Conservation (phyloP, 495 filamentous ascomycete species). For the Trichodelitschia bisporula region DNA sequence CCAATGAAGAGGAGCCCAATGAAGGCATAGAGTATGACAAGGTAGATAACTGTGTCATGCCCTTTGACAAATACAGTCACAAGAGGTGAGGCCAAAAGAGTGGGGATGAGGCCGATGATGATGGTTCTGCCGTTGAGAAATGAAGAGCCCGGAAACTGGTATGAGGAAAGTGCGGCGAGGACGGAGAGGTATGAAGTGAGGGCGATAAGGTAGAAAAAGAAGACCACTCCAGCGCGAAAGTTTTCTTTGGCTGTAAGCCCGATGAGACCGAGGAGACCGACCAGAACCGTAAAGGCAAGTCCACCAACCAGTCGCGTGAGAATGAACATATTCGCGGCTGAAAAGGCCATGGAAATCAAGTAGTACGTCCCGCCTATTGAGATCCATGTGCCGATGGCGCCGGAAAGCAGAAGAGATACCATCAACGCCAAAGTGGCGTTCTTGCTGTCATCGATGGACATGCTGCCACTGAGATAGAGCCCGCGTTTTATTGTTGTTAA, state of each 20-base stretch:
- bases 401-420: constrained; percentile 28
- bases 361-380: constrained; percentile 33
- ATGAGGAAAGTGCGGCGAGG: constrained; percentile 24
- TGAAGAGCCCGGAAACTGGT: constrained; percentile 27
- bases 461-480: constrained; percentile 29
- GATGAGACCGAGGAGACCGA: constrained; percentile 25
- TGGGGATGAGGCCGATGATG: constrained; percentile 11
- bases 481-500: constrained; percentile 31
- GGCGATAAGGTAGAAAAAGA: constrained; percentile 14
- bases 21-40: constrained; percentile 9
- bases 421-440: constrained; percentile 32
- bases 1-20: constrained; percentile 10
- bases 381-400: constrained; percentile 34
- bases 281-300: constrained; percentile 25
- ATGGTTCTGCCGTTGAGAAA: constrained; percentile 18
- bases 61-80: constrained; percentile 9
- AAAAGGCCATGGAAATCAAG: constrained; percentile 32
- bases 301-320: constrained; percentile 32
- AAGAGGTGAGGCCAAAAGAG: constrained; percentile 13
- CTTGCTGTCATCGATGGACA: constrained; percentile 23
- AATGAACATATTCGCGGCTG: constrained; percentile 34
- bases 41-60: constrained; percentile 13
- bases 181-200: constrained; percentile 14
- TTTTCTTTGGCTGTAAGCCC: constrained; percentile 18
- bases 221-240: constrained; percentile 10